These are phyloP conservation scores for Penicillium diatomitis DNA, from an alignment of 495 filamentous ascomycete species.

Conservation along the genomic window DNA sequence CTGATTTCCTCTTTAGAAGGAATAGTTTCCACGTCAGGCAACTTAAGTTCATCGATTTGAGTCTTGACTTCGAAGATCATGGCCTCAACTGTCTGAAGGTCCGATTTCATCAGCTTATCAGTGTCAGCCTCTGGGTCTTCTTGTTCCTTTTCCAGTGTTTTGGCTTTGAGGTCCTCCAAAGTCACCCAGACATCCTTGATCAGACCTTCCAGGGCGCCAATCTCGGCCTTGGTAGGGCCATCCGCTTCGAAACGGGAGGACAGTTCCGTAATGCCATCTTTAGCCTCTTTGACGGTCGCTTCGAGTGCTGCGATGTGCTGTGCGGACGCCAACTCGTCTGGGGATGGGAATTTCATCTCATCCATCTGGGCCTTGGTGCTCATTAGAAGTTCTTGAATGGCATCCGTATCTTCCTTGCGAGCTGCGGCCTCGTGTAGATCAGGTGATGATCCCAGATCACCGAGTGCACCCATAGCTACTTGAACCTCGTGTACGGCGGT, in stretches of 20 bases:
- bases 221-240: slow-evolving; percentile 64
- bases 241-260: slow-evolving; percentile 48
- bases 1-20: slow-evolving; percentile 52
- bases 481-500: slow-evolving; percentile 50
- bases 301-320: slow-evolving; percentile 72
- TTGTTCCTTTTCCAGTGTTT: slow-evolving; percentile 30
- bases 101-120: slow-evolving; percentile 65
- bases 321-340: slow-evolving; percentile 53
- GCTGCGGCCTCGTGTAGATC: slow-evolving; percentile 33
- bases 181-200: slow-evolving; percentile 63
- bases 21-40: slow-evolving; percentile 55
- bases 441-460: slow-evolving; percentile 29
- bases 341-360: slow-evolving; percentile 56
- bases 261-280: slow-evolving; percentile 56
- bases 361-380: slow-evolving; percentile 80
- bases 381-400: slow-evolving; percentile 78
- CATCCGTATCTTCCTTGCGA: slow-evolving; percentile 68
- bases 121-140: slow-evolving; percentile 53
- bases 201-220: slow-evolving; percentile 63
- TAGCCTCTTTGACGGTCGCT: slow-evolving; percentile 56
- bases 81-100: slow-evolving; percentile 67
- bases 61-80: slow-evolving; percentile 74
- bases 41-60: slow-evolving; percentile 59
- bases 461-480: slow-evolving; percentile 42
- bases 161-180: slow-evolving; percentile 70